phyloP scores from a whole-genome alignment of 2,329 filamentous ascomycete genomes.

The Shiraia sp. region DNA sequence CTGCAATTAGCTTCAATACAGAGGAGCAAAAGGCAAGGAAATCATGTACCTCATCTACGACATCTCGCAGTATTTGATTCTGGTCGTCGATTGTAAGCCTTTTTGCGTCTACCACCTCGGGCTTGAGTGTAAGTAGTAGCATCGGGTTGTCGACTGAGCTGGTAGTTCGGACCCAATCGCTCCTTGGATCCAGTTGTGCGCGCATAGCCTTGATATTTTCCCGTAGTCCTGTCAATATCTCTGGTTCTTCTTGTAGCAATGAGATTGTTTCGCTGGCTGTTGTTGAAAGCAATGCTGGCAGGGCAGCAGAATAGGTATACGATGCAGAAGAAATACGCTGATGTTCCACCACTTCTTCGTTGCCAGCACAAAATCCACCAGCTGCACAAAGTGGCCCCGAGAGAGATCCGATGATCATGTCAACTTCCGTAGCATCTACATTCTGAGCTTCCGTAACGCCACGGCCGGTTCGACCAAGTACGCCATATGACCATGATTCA shows the following conservation, averaged over 20 bases:
- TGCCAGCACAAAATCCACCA: constrained; percentile 93
- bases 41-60: constrained; percentile 85
- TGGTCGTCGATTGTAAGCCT: constrained; percentile 74
- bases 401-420: constrained; percentile 96
- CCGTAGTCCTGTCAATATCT: constrained; percentile 75
- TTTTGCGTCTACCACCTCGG: constrained; percentile 74
- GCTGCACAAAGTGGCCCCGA: constrained; percentile 88
- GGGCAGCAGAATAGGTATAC: constrained; percentile 93
- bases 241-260: constrained; percentile 83
- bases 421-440: constrained; percentile 87
- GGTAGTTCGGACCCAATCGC: constrained; percentile 86
- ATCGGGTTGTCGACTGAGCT: constrained; percentile 85
- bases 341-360: constrained; percentile 89
- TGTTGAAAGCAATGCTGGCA: constrained; percentile 93
- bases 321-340: constrained; percentile 90
- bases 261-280: constrained; percentile 90
- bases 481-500: constrained; percentile 96
- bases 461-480: constrained; percentile 86
- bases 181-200: constrained; percentile 85
- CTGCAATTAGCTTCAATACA: constrained; percentile 13
- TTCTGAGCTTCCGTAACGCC: constrained; percentile 96
- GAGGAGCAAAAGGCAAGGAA: not conserved
- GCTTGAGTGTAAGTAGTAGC: constrained; percentile 80
- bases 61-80: constrained; percentile 82
- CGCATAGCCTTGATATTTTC: constrained; percentile 88